Base-by-base conservation (phyloP, 2,329 filamentous ascomycete genomes). In the Leptographium lundbergii region DNA sequence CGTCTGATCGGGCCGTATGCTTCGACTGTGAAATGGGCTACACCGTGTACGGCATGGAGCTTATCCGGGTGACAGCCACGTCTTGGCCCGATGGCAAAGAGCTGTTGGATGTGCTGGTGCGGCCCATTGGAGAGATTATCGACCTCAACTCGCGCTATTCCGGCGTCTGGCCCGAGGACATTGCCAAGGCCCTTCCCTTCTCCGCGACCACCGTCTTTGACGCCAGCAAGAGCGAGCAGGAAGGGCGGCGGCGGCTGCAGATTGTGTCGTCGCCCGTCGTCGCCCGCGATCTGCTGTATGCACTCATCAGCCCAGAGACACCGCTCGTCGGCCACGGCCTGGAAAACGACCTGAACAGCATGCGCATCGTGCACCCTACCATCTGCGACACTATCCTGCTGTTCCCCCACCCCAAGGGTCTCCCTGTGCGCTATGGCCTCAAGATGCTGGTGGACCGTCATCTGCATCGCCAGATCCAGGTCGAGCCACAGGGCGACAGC, bases 1-100 rank as follows among this genome's bases (percentile, higher is more conserved):
- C 76, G 0, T 66, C 71, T 1, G 74, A 79, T 57, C 81, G 81
- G 42, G 89, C 87, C 2, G 84, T 97, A 13, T 87, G 85, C 63
- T 92, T 99, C 66, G 94, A 99, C 70, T 97, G 94, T 67, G 94
- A 99, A 69, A 99, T 99, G 94, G 89, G 89, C 5, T 97, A 95
- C 68, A 99, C 95, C 0, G 88, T 89, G 0, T 72, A 87, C 56
- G 94, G 95, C 0, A 75, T 97, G 63, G 94, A 99, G 70, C 79
- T 99, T 22, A 86, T 97, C 59, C 89, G 94, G 10, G 72, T 99
- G 3, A 97, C 94, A 0, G 91, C 89, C 6, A 86, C 92, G 4
- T 84, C 86, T 11, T 99, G 94, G 91, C 92, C 92, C 0, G 75
- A 79, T 10, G 88, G 89, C 24, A 80, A 85, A 57, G 79, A 81